Evolutionary conservation across 2,329 filamentous ascomycete species (phyloP), one percentile per base, ranked within the genome.

Genomic region (Stagonosporopsis tanaceti): DNA sequence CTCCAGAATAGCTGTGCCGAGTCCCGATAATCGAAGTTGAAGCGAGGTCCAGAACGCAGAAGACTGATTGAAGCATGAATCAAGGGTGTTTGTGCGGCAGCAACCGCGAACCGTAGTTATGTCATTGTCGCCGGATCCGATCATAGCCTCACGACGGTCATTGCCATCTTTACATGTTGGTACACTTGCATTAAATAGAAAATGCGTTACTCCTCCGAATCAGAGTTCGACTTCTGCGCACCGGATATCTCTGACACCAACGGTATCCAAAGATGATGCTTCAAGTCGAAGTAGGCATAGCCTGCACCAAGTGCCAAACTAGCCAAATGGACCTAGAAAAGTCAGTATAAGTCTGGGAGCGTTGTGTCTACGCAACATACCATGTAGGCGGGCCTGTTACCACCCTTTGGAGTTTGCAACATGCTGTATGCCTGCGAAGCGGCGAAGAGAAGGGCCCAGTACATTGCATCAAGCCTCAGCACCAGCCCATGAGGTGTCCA

Each of bases 261-360:
- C 4, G 60, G 60, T 51, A 58, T 61, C 62, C 60, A 63, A 12
- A 65, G 15, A 11, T 63, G 58, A 6, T 63, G 47, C 32, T 63
- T 57, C 12, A 47, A 27, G 24, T 65, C 56, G 38, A 60, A 63
- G n/a, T 61, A 55, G 17, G 59, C 58, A 25, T 65, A 65, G 9
- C 58, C 56, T 25, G 46, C 53, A 15, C 60, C 62, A 20, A 65
- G 44, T 12, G 24, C 51, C 5, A 59, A 27, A 47, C 53, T 56
- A 28, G 48, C 25, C 22, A 55, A 11, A 45, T 61, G 57, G 5
- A 60, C 35, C 62, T 64, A 28, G 4, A 6, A 6, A 17, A 24
- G 37, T 64, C 24, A 64, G 47, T 40, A 41, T 22, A 11, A 25
- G 20, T 22, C 17, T 9, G n/a, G 9, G 4, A 34, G 12, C 27